Conservation (phyloP, 176 grass and related monocot species). For the Cenchrus purpureus region DNA sequence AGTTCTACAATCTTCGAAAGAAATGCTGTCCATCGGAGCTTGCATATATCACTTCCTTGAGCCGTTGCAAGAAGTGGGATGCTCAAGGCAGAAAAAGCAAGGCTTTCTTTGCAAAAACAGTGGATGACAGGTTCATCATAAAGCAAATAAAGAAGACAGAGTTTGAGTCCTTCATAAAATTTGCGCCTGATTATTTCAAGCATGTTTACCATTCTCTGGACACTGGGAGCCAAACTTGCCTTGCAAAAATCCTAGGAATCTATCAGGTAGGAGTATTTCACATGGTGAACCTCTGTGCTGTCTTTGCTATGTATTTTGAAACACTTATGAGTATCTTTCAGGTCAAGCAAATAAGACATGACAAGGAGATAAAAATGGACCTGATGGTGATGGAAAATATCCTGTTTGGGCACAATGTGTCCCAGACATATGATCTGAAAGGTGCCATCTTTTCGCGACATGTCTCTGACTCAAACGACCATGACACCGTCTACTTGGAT, state of each 20-base stretch:
- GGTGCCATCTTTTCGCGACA: constrained; percentile 52
- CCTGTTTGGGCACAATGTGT: constrained; percentile 62
- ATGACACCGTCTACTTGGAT: constrained; percentile 63
- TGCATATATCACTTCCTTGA: constrained; percentile 62
- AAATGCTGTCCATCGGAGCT: constrained; percentile 67
- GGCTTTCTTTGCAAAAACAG: constrained; percentile 71
- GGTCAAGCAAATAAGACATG: constrained; percentile 62
- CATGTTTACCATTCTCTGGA: constrained; percentile 64
- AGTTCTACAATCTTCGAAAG: constrained; percentile 69
- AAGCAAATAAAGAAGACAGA: constrained; percentile 76
- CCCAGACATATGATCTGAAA: constrained; percentile 68
- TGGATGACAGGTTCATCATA: constrained; percentile 73
- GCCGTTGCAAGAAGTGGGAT: constrained; percentile 76
- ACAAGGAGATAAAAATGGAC: constrained; percentile 66
- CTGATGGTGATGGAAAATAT: constrained; percentile 92
- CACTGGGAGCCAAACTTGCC: constrained; percentile 67
- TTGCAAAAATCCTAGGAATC: constrained; percentile 72
- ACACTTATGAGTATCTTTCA: constrained; percentile 9
- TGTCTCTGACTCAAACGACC: constrained; percentile 34
- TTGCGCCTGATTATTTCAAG: constrained; percentile 71
- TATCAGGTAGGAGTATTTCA: constrained; percentile 59
- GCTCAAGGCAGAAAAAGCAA: constrained; percentile 68
- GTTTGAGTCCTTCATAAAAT: constrained; percentile 75
- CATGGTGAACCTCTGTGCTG: neutral
- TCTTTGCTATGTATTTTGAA: constrained; percentile 8